phyloP scores from a whole-genome alignment of 208 protist species.

The Leishmania tarentolae region DNA sequence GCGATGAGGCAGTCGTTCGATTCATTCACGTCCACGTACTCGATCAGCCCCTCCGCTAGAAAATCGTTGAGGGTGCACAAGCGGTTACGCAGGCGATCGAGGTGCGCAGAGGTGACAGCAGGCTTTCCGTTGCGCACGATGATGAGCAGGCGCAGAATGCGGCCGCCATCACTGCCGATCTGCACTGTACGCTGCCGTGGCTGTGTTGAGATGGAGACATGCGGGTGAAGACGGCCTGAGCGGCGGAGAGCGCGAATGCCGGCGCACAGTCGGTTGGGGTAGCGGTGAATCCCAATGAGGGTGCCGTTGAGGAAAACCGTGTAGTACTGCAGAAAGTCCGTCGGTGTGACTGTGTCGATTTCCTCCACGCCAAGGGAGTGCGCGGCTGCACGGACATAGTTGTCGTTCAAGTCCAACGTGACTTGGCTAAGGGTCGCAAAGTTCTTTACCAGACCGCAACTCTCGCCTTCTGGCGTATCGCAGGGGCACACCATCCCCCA shows the following conservation, averaged over 20 bases:
- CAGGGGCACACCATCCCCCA: conserved; percentile 99
- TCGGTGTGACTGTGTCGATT: conserved; percentile 71
- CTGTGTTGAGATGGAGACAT: conserved; percentile 86
- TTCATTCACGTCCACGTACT: conserved; percentile 99
- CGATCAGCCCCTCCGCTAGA: conserved; percentile 93
- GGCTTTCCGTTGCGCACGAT: conserved; percentile 63
- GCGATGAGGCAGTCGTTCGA: conserved; percentile 98
- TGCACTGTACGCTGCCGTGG: conserved; percentile 79
- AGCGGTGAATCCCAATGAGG: conserved; percentile 87
- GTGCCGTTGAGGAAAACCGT: conserved; percentile 87
- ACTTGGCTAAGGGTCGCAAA: conserved; percentile 98
- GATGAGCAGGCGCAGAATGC: conserved; percentile 81
- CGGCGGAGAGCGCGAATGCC: conserved; percentile 77
- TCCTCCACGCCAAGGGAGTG: conserved; percentile 87
- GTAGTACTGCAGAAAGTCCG: conserved; percentile 72
- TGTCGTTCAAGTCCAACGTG: conserved; percentile 96
- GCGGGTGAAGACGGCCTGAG: conserved; percentile 78
- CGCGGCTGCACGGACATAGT: conserved; percentile 66
- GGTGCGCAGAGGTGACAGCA: conserved; percentile 60
- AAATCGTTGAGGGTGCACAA: conserved; percentile 89
- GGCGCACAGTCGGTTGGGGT: conserved; percentile 75
- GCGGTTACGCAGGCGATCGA: conserved; percentile 57
- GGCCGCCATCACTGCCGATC: conserved; percentile 88
- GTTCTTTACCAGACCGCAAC: conserved; percentile 99
- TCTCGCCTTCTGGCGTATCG: conserved; percentile 99